Conservation (phyloP, 2,329 filamentous ascomycete genomes). For the Zymoseptoria ardabiliae region DNA sequence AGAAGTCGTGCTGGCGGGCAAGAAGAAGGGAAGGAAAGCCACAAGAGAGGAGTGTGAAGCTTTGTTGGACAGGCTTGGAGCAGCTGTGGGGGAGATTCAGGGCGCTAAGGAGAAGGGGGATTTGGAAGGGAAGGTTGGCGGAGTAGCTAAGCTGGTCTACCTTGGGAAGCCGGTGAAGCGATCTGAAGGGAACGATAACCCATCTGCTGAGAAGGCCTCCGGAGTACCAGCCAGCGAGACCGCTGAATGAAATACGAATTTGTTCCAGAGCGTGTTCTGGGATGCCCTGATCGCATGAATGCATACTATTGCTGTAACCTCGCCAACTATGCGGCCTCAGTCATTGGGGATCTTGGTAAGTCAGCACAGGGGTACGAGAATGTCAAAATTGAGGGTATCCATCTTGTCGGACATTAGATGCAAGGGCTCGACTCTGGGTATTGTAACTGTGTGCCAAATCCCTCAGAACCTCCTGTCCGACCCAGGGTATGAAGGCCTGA, state of each 20-base stretch:
- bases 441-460: background rate
- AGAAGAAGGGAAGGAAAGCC: slow-evolving; percentile 55
- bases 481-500: background rate
- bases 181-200: background rate
- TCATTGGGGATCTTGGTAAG: background rate
- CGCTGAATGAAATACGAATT: background rate
- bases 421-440: background rate
- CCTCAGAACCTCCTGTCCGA: background rate
- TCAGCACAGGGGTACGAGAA: no score
- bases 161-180: slow-evolving; percentile 31
- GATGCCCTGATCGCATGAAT: no score
- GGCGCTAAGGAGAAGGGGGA: slow-evolving; percentile 41
- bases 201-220: background rate
- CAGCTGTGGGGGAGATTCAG: slow-evolving; percentile 36
- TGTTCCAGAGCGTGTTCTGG: background rate
- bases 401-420: background rate
- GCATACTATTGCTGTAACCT: background rate
- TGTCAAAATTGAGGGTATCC: background rate
- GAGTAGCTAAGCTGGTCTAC: slow-evolving; percentile 39
- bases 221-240: background rate
- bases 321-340: background rate
- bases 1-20: slow-evolving; percentile 63
- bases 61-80: slow-evolving; percentile 48
- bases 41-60: slow-evolving; percentile 53
- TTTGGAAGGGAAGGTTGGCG: slow-evolving; percentile 41